Conservation (phyloP, 1,284 basidiomycete genomes). For the Exobasidium rhododendri region DNA sequence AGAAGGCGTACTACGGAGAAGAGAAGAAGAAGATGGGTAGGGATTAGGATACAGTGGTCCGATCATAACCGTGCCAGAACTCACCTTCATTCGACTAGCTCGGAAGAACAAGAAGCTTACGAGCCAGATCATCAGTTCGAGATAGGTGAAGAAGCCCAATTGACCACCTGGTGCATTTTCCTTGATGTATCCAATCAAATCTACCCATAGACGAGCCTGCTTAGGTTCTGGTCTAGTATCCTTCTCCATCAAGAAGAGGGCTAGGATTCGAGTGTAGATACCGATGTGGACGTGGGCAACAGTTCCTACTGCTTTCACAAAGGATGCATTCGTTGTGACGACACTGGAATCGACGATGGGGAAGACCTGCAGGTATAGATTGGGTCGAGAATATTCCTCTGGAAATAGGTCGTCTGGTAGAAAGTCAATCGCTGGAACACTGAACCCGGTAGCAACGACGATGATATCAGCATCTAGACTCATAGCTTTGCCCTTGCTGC, state of each 20-base stretch:
- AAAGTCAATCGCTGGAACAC: slow-evolving; percentile 63
- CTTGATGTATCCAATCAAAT: slow-evolving; percentile 62
- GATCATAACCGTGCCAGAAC: not conserved
- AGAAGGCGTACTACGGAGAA: slow-evolving; percentile 37
- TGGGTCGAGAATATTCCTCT: slow-evolving; percentile 60
- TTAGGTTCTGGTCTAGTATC: slow-evolving; percentile 60
- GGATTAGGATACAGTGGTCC: not conserved
- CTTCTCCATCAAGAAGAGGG: slow-evolving; percentile 63
- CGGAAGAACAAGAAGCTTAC: slow-evolving; percentile 44
- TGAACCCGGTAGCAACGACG: slow-evolving; percentile 65
- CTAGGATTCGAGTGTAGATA: slow-evolving; percentile 63
- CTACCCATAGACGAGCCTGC: slow-evolving; percentile 68
- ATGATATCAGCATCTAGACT: slow-evolving; percentile 62
- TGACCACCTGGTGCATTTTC: slow-evolving; percentile 62
- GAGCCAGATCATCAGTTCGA: slow-evolving; percentile 59
- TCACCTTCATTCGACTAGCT: slow-evolving; percentile 20
- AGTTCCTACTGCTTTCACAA: slow-evolving; percentile 58
- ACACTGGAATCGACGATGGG: slow-evolving; percentile 60
- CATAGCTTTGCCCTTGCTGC: slow-evolving; percentile 51
- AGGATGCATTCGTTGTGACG: slow-evolving; percentile 63
- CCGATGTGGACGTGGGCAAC: slow-evolving; percentile 46
- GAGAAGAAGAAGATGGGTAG: not conserved
- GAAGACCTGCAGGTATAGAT: slow-evolving; percentile 67
- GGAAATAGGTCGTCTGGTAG: slow-evolving; percentile 65
- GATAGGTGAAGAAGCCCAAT: slow-evolving; percentile 66